phyloP scores from a whole-genome alignment of 2,329 filamentous ascomycete genomes.

The Fusarium abutilonis region DNA sequence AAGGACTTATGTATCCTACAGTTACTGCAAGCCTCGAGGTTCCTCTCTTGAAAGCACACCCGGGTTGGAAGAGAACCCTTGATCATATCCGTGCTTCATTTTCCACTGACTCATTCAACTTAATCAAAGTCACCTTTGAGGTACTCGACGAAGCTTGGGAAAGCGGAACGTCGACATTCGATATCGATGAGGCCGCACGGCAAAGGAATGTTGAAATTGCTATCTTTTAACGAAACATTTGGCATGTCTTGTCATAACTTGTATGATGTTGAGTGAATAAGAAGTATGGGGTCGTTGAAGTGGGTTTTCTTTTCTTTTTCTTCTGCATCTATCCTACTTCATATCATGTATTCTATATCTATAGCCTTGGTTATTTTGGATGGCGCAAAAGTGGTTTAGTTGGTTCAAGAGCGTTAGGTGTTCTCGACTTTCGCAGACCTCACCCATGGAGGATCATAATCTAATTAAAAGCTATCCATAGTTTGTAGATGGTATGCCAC shows the following conservation, averaged over 20 bases:
- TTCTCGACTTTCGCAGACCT: no score
- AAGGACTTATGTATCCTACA: slow-evolving; percentile 34
- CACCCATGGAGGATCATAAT: no score
- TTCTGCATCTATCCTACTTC: no score
- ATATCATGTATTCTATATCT: no score
- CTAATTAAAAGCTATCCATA: no score
- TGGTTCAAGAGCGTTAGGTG: no score
- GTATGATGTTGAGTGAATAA: neutral
- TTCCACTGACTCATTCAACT: slow-evolving; percentile 21
- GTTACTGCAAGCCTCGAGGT: slow-evolving; percentile 37
- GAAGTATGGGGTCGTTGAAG: no score
- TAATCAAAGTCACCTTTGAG: slow-evolving; percentile 23
- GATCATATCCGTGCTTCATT: slow-evolving; percentile 29
- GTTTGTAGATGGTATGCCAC: no score
- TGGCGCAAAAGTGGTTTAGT: no score
- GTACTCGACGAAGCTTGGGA: slow-evolving; percentile 38
- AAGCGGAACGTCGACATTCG: slow-evolving; percentile 33
- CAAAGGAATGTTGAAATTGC: slow-evolving; percentile 30
- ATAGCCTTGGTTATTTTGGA: no score
- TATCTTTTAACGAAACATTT: slow-evolving; percentile 21
- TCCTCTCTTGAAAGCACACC: slow-evolving; percentile 24
- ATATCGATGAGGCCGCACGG: slow-evolving; percentile 29
- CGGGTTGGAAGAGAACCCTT: slow-evolving; percentile 31
- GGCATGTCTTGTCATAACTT: neutral
- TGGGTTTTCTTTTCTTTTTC: no score